phyloP scores from a whole-genome alignment of 176 grass and related monocot species.

The Elaeis guineensis region DNA sequence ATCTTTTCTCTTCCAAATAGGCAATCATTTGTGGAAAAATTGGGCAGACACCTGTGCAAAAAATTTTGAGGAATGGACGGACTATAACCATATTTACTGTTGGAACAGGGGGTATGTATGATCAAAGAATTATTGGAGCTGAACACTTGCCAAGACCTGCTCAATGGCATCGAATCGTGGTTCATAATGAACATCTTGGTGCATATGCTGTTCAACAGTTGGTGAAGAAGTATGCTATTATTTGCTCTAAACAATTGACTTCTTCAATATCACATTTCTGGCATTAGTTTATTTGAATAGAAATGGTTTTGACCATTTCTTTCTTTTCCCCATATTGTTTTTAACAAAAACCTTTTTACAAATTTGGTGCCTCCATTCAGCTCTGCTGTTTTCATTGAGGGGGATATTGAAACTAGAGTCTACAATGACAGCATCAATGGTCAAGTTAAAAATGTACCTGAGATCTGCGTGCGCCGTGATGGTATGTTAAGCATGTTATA shows the following conservation, averaged over 20 bases:
- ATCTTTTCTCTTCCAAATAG: slow-evolving; percentile 35
- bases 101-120: slow-evolving; percentile 93
- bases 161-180: slow-evolving; percentile 85
- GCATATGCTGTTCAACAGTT: slow-evolving; percentile 74
- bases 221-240: slow-evolving; percentile 64
- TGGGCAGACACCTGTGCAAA: slow-evolving; percentile 76
- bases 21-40: slow-evolving; percentile 89
- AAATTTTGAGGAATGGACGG: slow-evolving; percentile 74
- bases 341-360: no score
- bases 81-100: slow-evolving; percentile 81
- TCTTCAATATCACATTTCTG: no score
- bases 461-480: slow-evolving; percentile 58
- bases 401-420: slow-evolving; percentile 91
- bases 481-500: slow-evolving; percentile 1
- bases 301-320: no score
- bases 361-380: slow-evolving; percentile 21
- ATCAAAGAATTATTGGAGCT: slow-evolving; percentile 60
- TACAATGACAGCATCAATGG: slow-evolving; percentile 72
- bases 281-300: no score
- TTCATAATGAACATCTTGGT: slow-evolving; percentile 59
- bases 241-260: no score
- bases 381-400: slow-evolving; percentile 80
- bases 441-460: slow-evolving; percentile 78
- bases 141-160: slow-evolving; percentile 56
- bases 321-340: no score